Evolutionary conservation across 495 filamentous ascomycete species (phyloP).

Genomic region (Aspergillus leporis): DNA sequence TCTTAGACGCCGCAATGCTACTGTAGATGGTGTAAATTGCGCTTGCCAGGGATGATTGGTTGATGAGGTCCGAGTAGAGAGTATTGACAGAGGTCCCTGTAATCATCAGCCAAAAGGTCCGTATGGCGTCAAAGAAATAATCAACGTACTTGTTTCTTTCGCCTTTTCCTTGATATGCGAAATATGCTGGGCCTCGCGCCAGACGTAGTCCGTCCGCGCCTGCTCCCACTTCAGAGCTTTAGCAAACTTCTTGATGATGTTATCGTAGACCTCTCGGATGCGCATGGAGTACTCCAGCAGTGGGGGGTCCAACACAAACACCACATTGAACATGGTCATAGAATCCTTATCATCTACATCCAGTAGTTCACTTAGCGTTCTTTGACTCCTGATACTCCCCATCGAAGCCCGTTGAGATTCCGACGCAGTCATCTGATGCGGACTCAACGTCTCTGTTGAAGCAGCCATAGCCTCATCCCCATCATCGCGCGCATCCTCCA

Average conservation of each 20-base stretch:
- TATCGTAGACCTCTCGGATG: slow-evolving; percentile 77
- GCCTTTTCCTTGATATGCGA: slow-evolving; percentile 75
- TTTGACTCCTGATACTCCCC: slow-evolving; percentile 39
- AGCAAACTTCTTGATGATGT: slow-evolving; percentile 85
- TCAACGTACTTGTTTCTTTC: slow-evolving; percentile 65
- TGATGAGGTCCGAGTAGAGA: slow-evolving; percentile 62
- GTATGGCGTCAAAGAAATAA: neutral
- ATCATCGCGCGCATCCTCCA: slow-evolving; percentile 37
- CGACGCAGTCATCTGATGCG: slow-evolving; percentile 28
- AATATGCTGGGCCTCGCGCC: slow-evolving; percentile 80
- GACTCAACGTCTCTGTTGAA: slow-evolving; percentile 38
- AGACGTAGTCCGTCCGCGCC: slow-evolving; percentile 81
- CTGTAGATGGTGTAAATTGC: slow-evolving; percentile 80
- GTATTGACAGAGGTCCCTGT: slow-evolving; percentile 40
- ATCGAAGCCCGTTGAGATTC: slow-evolving; percentile 38
- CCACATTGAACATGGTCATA: slow-evolving; percentile 97
- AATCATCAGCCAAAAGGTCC: slow-evolving; percentile 12
- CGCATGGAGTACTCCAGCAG: slow-evolving; percentile 72
- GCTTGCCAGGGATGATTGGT: slow-evolving; percentile 74
- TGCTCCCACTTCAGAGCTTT: slow-evolving; percentile 91
- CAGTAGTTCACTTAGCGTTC: slow-evolving; percentile 33
- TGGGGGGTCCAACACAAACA: slow-evolving; percentile 84
- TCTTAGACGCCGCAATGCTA: slow-evolving; percentile 77
- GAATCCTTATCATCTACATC: slow-evolving; percentile 57
- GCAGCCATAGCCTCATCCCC: slow-evolving; percentile 23